A percentile compares a stretch with the other conserved stretches of the same genome.
Conservation (phyloP, 2,329 filamentous ascomycete species). For the Cordyceps tenuipes region DNA sequence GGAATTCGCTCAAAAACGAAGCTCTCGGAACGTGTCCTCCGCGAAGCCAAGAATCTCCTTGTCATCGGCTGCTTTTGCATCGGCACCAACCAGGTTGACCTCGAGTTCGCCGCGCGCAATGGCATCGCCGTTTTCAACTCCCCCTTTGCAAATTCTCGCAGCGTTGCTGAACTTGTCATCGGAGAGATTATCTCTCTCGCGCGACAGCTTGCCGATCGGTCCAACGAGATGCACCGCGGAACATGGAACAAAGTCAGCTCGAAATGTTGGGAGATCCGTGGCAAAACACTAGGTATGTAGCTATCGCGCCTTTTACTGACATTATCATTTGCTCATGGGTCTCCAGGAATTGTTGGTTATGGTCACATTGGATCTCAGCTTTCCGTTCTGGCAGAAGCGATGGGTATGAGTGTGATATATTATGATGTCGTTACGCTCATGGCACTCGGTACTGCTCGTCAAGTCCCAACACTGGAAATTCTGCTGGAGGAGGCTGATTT, state of each 20-base stretch:
- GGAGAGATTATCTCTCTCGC: slow-evolving; percentile 87
- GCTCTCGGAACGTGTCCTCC: slow-evolving; percentile 74
- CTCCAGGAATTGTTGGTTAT: slow-evolving; percentile 81
- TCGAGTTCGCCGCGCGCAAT: slow-evolving; percentile 70
- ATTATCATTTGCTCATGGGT: not conserved
- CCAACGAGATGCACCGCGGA: slow-evolving; percentile 85
- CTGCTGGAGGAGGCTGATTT: slow-evolving; percentile 81
- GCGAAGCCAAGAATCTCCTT: slow-evolving; percentile 86
- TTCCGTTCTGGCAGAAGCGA: slow-evolving; percentile 88
- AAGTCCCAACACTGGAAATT: slow-evolving; percentile 68
- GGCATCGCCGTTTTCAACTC: slow-evolving; percentile 99
- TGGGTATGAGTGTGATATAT: slow-evolving; percentile 98
- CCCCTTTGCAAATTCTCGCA: slow-evolving; percentile 94
- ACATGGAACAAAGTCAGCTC: slow-evolving; percentile 97
- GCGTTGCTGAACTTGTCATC: slow-evolving; percentile 93
- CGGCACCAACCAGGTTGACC: slow-evolving; percentile 90
- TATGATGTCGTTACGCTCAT: slow-evolving; percentile 93
- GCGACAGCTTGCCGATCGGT: slow-evolving; percentile 86
- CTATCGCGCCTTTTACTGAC: not conserved
- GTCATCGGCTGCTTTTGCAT: slow-evolving; percentile 99
- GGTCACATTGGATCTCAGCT: slow-evolving; percentile 95
- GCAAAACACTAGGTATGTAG: slow-evolving; percentile 76
- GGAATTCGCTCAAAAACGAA: slow-evolving; percentile 98
- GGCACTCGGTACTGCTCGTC: slow-evolving; percentile 80
- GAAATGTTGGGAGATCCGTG: slow-evolving; percentile 96